Evolutionary conservation across 2,329 filamentous ascomycete species (phyloP).

Genomic region (Colletotrichum tropicale): DNA sequence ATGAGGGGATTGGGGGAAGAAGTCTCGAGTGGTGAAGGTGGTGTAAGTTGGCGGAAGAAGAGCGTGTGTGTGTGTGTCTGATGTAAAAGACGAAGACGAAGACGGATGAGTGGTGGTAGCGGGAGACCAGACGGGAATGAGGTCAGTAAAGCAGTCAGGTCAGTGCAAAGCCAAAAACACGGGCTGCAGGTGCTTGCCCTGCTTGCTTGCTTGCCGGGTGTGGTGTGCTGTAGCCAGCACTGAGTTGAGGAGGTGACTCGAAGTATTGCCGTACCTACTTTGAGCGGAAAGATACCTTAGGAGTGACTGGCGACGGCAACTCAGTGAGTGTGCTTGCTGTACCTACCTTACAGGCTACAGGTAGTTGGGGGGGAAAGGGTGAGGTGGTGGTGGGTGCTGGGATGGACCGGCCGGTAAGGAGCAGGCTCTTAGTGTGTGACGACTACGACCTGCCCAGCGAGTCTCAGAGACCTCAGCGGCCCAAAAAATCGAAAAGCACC

Average conservation of each 20-base stretch:
- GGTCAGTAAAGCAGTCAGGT: slow-evolving; percentile 17
- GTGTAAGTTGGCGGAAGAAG: neutral
- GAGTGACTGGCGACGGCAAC: neutral
- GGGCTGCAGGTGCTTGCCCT: neutral
- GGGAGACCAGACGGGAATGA: slow-evolving; percentile 19
- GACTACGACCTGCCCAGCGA: slow-evolving; percentile 8
- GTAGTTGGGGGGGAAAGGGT: neutral
- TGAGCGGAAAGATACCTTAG: neutral
- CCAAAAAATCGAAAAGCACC: neutral
- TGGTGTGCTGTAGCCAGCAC: neutral
- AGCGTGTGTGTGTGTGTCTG: slow-evolving; percentile 10
- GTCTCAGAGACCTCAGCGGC: slow-evolving; percentile 8
- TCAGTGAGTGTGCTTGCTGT: neutral
- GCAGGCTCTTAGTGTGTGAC: slow-evolving; percentile 10
- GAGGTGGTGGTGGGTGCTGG: slow-evolving; percentile 5
- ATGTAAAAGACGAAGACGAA: slow-evolving; percentile 20
- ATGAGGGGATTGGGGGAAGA: slow-evolving; percentile 13
- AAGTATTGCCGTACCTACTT: neutral
- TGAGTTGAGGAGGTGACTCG: neutral
- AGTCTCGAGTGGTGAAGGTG: neutral
- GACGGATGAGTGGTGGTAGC: neutral
- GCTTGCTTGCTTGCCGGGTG: slow-evolving; percentile 2
- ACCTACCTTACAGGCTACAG: neutral
- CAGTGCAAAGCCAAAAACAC: slow-evolving; percentile 11
- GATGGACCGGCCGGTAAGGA: slow-evolving; percentile 6